Conservation (phyloP, 306 rosid genomes). For the Canavalia ensiformis region DNA sequence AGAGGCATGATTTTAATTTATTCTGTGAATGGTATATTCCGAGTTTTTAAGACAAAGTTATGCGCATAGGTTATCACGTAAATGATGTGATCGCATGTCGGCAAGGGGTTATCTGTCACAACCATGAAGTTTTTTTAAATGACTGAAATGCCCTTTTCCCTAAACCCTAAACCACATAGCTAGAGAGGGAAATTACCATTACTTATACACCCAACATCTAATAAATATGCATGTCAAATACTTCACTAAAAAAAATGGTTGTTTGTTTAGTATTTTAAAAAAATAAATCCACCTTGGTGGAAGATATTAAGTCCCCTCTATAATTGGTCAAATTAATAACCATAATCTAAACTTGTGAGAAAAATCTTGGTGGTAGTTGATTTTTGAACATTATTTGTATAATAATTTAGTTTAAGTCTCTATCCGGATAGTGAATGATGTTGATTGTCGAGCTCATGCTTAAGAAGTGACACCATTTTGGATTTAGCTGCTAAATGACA, state of each 20-base stretch:
- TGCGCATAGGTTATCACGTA: constrained; percentile 7
- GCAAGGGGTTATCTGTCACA: constrained; percentile 25
- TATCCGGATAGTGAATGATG: constrained; percentile 42
- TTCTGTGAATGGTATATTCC: not conserved
- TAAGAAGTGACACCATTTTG: constrained; percentile 48
- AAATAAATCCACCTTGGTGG: not conserved
- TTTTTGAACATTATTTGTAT: constrained; percentile 37
- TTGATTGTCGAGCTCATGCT: constrained; percentile 45
- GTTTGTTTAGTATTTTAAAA: not conserved
- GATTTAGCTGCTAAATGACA: constrained; percentile 49
- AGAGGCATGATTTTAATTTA: not conserved
- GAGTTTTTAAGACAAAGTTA: not conserved
- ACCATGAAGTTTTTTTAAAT: constrained; percentile 36
- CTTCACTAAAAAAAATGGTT: not conserved
- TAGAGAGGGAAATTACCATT: not conserved
- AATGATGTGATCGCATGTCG: constrained; percentile 41
- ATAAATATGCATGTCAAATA: not conserved
- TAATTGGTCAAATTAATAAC: constrained; percentile 29
- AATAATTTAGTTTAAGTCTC: constrained; percentile 44
- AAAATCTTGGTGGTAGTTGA: constrained; percentile 6
- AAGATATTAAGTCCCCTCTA: not conserved
- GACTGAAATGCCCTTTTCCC: constrained; percentile 36
- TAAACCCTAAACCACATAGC: not conserved
- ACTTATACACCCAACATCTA: not conserved
- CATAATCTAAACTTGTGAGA: constrained; percentile 5